Conservation (phyloP, 768 basidiomycete species). For the Lactarius trivialis region DNA sequence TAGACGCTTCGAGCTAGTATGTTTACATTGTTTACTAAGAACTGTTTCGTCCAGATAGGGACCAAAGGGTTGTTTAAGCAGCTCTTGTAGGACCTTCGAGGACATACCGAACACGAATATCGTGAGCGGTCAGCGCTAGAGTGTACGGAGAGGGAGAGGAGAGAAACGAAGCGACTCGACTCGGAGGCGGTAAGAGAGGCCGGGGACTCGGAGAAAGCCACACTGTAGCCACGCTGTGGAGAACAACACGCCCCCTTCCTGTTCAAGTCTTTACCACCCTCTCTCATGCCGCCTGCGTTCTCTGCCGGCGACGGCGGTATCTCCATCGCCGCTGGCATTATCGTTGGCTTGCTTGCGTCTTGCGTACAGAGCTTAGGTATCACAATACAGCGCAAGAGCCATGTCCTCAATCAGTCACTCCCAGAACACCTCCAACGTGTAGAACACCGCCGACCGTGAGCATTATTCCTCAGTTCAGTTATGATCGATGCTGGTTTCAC, state of each 20-base stretch:
- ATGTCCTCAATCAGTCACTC: slow-evolving; percentile 71
- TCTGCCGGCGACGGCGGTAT: slow-evolving; percentile 27
- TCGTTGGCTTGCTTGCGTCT: slow-evolving; percentile 70
- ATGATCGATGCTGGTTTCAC: slow-evolving; percentile 1
- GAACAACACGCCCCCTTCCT: neutral
- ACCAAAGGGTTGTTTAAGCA: slow-evolving; percentile 28
- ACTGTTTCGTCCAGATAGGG: slow-evolving; percentile 31
- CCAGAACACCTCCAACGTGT: slow-evolving; percentile 57
- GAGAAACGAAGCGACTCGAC: too few relatives aligned
- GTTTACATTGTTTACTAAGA: slow-evolving; percentile 24
- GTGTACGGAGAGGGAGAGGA: neutral
- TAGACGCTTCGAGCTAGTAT: slow-evolving; percentile 1
- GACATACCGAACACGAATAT: neutral
- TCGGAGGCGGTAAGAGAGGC: too few relatives aligned
- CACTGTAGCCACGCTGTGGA: neutral
- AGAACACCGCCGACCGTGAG: slow-evolving; percentile 77
- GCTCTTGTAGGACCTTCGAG: neutral
- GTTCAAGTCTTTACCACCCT: neutral
- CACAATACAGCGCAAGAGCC: slow-evolving; percentile 90
- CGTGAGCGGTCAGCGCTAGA: neutral
- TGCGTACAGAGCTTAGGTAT: slow-evolving; percentile 88
- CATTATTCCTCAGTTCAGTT: slow-evolving; percentile 23
- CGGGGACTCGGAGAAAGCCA: too few relatives aligned
- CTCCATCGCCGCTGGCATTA: slow-evolving; percentile 39
- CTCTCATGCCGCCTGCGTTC: slow-evolving; percentile 25